Evolutionary conservation across 805 yeast genomes (phyloP), one percentile per base, ranked within the genome.

Genomic region (Candida tibetensis): DNA sequence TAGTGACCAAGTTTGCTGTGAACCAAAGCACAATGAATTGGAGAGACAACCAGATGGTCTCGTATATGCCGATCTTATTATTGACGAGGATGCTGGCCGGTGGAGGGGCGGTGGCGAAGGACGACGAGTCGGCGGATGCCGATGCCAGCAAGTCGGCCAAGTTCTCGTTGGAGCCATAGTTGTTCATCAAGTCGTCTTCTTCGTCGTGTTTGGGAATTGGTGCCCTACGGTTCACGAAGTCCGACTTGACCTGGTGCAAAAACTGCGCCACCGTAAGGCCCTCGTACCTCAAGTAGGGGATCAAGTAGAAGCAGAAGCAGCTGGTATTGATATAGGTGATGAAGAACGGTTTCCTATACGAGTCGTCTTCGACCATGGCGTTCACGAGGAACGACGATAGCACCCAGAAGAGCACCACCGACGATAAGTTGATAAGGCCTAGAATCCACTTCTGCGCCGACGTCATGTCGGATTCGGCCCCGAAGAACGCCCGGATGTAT

Each of bases 11-110:
- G 59, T 93, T 93, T 2, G 98, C 95, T 13, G 81, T 44, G 56
- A 87, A 93, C 99, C 99, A 93, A 30, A 93, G 66, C 3, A 85
- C 62, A 46, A 95, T 83, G 58, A 93, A 93, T 63, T 88, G 86
- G 10, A 82, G 72, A 44, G 96, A 81, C 30, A 93, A 62, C 40
- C 64, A 64, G 9, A 87, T 73, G 0, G 98, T 93, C 44, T 89
- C 91, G 23, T 62, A 61, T 9, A 75, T 51, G 0, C 73, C 62
- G 15, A 79, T 60, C 13, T 58, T 42, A 13, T 42, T 37, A 7
- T 41, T 45, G n/a, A n/a, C n/a, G n/a, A n/a, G n/a, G n/a, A n/a
- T n/a, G n/a, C 28, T 29, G 15, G 17, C 40, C 16, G 31, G 25
- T 5, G 23, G 37, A 9, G 15, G 21, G 3, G 22, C 37, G 9